These are phyloP conservation scores for Eucalyptus shirleyi DNA, from an alignment of 345 rosid species.

Conservation along the genomic window DNA sequence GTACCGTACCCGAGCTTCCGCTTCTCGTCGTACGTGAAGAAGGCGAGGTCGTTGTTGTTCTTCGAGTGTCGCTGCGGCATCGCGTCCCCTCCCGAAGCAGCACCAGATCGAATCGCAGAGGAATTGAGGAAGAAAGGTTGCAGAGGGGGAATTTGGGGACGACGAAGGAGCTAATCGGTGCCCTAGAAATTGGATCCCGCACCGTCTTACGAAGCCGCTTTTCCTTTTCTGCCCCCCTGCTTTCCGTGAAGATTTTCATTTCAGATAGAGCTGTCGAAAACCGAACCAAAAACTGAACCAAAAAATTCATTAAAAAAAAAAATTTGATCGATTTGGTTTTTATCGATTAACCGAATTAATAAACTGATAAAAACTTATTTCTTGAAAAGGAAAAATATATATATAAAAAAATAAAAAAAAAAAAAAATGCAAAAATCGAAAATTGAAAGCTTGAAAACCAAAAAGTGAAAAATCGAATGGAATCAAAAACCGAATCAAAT, in stretches of 20 bases:
- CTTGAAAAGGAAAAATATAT: accelerated
- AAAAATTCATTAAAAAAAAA: no score
- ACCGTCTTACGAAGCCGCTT: not conserved
- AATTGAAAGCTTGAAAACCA: accelerated
- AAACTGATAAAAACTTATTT: accelerated
- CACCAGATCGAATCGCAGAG: not conserved
- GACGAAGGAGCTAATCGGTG: not conserved
- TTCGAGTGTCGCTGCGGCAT: slow-evolving; percentile 92
- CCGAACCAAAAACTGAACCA: accelerated
- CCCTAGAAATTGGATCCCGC: not conserved
- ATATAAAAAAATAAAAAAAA: accelerated
- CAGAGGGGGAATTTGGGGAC: not conserved
- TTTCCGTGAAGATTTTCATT: not conserved
- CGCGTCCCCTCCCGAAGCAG: not conserved
- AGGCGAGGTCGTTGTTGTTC: slow-evolving; percentile 94
- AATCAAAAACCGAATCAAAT: no score
- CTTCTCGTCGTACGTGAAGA: slow-evolving; percentile 98
- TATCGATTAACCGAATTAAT: accelerated
- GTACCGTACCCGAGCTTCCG: slow-evolving; percentile 89
- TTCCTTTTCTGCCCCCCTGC: not conserved
- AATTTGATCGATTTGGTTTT: no score
- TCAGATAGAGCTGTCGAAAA: accelerated
- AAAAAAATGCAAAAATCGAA: accelerated
- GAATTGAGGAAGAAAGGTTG: not conserved
- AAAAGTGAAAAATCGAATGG: no score